Base-by-base conservation (phyloP, 805 yeast species). In the Saccharomyces jurei region DNA sequence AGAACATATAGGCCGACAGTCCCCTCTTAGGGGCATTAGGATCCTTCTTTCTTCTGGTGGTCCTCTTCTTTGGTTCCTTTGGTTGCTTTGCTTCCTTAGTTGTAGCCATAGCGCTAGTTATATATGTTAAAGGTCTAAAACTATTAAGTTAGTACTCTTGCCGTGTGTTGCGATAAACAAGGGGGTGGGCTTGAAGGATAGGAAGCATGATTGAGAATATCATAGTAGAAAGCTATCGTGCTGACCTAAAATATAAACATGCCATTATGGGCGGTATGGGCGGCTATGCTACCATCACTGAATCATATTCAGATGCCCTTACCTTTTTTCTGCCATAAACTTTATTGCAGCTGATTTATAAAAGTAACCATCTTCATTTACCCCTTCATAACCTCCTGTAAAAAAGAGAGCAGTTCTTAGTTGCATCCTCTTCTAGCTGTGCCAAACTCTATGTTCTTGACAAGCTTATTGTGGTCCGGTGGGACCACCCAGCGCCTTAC, bases 11-110 rank as follows among this genome's bases (percentile, higher is more conserved):
- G 50, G 98, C 97, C 57, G 97, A 89, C 72, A 94, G 78, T 27
- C 97, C 89, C 77, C 98, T 89, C 89, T 94, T 94, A 74, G 99
- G 99, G 62, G 99, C 99, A 75, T 92, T 91, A 78, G 99, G 96
- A 74, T 89, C 96, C 74, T 76, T 76, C 76, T 76, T 76, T 73
- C 74, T 76, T 71, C 77, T 75, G 57, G 73, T 61, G 58, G 73
- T 60, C 70, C 66, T 66, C 66, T 67, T 66, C 63, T 72, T 59
- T 60, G 71, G 70, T 76, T 89, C 96, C 77, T 90, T 92, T 60
- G 96, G 97, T 63, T 72, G 76, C 79, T 89, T 92, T 63, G 86
- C 95, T 49, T 85, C 90, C 54, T 82, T 83, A 61, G 79, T 77
- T 63, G 92, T 78, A 57, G 89, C 88, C 82, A 89, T 52, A 49